These are phyloP conservation scores for Globisporangium cylindrosporum DNA, from an alignment of 352 stramenopile genomes.

Conservation along the genomic window DNA sequence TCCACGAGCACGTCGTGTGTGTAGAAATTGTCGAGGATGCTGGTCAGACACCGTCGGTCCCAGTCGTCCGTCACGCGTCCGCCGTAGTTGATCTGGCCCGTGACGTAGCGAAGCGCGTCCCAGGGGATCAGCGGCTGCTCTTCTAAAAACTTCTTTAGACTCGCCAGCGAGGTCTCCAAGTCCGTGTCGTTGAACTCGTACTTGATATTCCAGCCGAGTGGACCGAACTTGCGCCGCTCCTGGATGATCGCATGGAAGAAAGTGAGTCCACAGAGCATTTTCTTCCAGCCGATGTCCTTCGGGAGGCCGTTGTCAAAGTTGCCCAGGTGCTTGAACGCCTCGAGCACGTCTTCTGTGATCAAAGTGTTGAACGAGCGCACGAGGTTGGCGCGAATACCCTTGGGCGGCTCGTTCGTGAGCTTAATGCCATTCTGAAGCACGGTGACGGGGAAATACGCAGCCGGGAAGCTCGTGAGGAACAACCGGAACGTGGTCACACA, in stretches of 20 bases:
- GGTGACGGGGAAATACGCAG: slow-evolving; percentile 90
- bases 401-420: slow-evolving; percentile 91
- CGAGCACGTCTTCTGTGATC: slow-evolving; percentile 70
- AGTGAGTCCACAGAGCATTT: slow-evolving; percentile 83
- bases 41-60: slow-evolving; percentile 92
- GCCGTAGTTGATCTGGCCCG: slow-evolving; percentile 95
- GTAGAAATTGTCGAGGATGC: slow-evolving; percentile 92
- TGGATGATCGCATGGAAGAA: slow-evolving; percentile 96
- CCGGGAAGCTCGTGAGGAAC: slow-evolving; percentile 92
- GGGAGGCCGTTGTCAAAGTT: slow-evolving; percentile 56
- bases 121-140: slow-evolving; percentile 91
- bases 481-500: slow-evolving; percentile 82
- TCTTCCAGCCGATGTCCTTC: slow-evolving; percentile 84
- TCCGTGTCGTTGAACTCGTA: slow-evolving; percentile 97
- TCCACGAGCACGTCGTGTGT: slow-evolving; percentile 74
- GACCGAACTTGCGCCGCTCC: slow-evolving; percentile 92
- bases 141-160: slow-evolving; percentile 89
- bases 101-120: slow-evolving; percentile 93
- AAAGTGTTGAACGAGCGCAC: slow-evolving; percentile 87
- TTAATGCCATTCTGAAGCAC: slow-evolving; percentile 93
- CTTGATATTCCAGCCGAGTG: slow-evolving; percentile 94
- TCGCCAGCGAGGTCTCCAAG: slow-evolving; percentile 91
- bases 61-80: slow-evolving; percentile 95
- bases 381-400: slow-evolving; percentile 89
- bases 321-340: slow-evolving; percentile 49